A percentile compares a stretch with the other conserved stretches of the same genome.
phyloP scores from a whole-genome alignment of 2,329 filamentous ascomycete species.

The Thelonectria olida region DNA sequence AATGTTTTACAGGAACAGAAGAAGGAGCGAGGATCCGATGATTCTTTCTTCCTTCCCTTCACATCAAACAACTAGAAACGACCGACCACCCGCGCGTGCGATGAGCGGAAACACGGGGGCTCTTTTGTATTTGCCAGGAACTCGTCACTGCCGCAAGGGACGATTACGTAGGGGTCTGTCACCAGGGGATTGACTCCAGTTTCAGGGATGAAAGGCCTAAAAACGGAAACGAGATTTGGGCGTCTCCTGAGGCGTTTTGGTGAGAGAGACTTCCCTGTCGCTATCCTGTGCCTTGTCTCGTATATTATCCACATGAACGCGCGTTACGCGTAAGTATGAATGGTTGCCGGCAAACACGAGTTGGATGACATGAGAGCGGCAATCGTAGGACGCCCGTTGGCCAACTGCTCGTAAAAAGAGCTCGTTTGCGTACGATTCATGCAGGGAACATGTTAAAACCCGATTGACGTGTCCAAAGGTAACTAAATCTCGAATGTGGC shows the following conservation, averaged over 20 bases:
- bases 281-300: no score
- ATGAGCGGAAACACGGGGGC: neutral
- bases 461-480: no score
- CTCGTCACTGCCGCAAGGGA: neutral
- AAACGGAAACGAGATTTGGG: neutral
- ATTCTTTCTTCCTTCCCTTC: neutral
- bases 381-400: no score
- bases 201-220: neutral
- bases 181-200: neutral
- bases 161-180: neutral
- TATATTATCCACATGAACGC: no score
- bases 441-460: no score
- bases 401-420: no score
- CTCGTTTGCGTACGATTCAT: no score
- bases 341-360: no score
- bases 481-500: no score
- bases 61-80: neutral
- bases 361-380: no score
- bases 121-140: neutral
- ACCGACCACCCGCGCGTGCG: neutral
- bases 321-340: no score
- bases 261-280: neutral
- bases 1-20: neutral
- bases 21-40: constrained; percentile 11
- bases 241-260: neutral